These are phyloP conservation scores for Citrus trifoliata DNA, from an alignment of 345 rosid species.

Conservation along the genomic window DNA sequence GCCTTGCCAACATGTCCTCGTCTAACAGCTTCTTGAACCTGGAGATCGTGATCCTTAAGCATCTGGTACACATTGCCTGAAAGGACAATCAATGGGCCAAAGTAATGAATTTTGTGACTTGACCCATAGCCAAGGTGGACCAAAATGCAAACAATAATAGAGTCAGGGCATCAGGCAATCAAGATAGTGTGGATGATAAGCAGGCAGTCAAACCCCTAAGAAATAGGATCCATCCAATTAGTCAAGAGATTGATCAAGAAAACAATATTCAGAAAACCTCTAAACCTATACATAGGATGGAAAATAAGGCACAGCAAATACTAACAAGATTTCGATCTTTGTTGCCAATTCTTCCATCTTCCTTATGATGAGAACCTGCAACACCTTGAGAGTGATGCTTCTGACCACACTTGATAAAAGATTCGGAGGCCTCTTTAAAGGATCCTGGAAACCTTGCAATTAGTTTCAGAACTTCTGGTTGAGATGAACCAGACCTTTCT, in stretches of 20 bases:
- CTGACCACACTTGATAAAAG: slow-evolving; percentile 46
- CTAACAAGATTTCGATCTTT: slow-evolving; percentile 79
- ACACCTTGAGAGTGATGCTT: slow-evolving; percentile 42
- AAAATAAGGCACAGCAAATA: slow-evolving; percentile 4
- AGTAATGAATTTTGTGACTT: slow-evolving; percentile 86
- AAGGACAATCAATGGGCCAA: slow-evolving; percentile 84
- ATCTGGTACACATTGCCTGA: slow-evolving; percentile 89
- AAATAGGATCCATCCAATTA: background rate
- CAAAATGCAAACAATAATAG: background rate
- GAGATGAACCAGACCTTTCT: slow-evolving; percentile 46
- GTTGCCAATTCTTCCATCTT: slow-evolving; percentile 59
- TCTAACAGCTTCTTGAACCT: slow-evolving; percentile 88
- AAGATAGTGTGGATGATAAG: background rate
- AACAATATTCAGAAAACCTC: background rate
- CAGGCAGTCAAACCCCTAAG: background rate
- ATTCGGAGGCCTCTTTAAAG: slow-evolving; percentile 79
- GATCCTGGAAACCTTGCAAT: slow-evolving; percentile 84
- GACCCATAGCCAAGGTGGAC: slow-evolving; percentile 82
- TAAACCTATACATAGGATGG: background rate
- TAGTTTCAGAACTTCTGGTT: slow-evolving; percentile 55
- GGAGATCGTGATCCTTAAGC: slow-evolving; percentile 95
- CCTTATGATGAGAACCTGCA: slow-evolving; percentile 39
- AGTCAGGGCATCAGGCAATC: background rate
- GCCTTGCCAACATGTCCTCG: slow-evolving; percentile 84
- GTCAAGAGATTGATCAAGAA: background rate